Evolutionary conservation across 345 rosid genomes (phyloP).

Genomic region (Pistacia integerrima): DNA sequence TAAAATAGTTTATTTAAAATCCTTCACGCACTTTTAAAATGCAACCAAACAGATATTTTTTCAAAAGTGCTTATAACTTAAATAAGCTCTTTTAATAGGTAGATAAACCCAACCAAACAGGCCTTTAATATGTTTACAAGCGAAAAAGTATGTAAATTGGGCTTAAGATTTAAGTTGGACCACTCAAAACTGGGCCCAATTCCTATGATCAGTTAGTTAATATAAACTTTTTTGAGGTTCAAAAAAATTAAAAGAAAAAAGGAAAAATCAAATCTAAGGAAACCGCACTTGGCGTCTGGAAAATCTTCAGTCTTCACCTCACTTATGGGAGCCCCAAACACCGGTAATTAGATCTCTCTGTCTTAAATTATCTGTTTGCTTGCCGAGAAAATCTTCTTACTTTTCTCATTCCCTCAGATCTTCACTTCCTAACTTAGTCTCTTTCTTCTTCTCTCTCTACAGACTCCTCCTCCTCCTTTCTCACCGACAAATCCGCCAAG

Average conservation of each 20-base stretch:
- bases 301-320: neutral
- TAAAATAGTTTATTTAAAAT: too few relatives aligned
- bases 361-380: neutral
- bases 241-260: too few relatives aligned
- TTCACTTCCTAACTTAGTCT: neutral
- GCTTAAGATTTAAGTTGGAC: neutral
- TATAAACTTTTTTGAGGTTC: neutral
- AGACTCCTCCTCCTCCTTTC: slow-evolving; percentile 37
- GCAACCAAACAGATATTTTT: too few relatives aligned
- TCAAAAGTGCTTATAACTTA: too few relatives aligned
- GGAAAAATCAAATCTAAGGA: too few relatives aligned
- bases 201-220: too few relatives aligned
- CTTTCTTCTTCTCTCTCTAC: neutral
- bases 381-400: neutral
- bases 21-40: too few relatives aligned
- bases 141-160: neutral
- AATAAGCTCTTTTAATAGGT: too few relatives aligned
- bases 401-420: neutral
- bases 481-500: slow-evolving; percentile 71
- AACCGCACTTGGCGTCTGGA: neutral
- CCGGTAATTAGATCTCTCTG: neutral
- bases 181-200: neutral
- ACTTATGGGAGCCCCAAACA: slow-evolving; percentile 10
- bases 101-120: too few relatives aligned
- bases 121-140: too few relatives aligned